These are phyloP conservation scores for Avena atlantica DNA, from an alignment of 176 grass and related monocot genomes.

Conservation along the genomic window DNA sequence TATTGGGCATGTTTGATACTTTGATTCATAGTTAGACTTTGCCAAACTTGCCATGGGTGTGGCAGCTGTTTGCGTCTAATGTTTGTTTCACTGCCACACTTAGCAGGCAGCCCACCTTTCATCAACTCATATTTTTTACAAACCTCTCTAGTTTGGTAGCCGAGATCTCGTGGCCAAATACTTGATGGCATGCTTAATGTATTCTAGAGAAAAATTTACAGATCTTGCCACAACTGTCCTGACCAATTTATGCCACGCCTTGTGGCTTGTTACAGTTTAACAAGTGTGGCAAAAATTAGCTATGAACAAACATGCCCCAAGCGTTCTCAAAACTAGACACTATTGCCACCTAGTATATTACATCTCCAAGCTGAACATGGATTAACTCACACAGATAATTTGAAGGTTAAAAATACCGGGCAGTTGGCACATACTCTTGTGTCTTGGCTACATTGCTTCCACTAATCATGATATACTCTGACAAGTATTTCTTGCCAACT, in stretches of 20 bases:
- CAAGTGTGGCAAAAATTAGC: not conserved
- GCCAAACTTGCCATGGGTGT: not conserved
- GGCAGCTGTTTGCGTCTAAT: not conserved
- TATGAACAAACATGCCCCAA: not conserved
- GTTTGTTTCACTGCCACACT: conserved; percentile 10
- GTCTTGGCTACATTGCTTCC: conserved; percentile 1
- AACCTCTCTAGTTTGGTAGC: not conserved
- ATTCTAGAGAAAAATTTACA: not conserved
- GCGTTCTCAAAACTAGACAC: conserved; percentile 1
- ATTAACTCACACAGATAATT: not conserved
- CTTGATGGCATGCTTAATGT: not conserved
- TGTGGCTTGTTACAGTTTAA: not conserved
- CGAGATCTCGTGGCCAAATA: not conserved
- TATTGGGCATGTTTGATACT: not conserved
- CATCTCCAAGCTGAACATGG: not conserved
- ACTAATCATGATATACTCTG: conserved; percentile 16
- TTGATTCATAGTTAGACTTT: not conserved
- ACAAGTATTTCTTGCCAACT: conserved; percentile 8
- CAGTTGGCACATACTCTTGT: not conserved
- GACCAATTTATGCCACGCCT: not conserved
- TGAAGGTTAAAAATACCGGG: not conserved
- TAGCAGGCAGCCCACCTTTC: not conserved
- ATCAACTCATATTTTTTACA: not conserved
- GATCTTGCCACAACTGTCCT: not conserved
- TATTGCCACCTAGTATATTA: not conserved